Evolutionary conservation across 371 early-diverging fungal genomes (phyloP).

Genomic region (Mortierella polycephala): DNA sequence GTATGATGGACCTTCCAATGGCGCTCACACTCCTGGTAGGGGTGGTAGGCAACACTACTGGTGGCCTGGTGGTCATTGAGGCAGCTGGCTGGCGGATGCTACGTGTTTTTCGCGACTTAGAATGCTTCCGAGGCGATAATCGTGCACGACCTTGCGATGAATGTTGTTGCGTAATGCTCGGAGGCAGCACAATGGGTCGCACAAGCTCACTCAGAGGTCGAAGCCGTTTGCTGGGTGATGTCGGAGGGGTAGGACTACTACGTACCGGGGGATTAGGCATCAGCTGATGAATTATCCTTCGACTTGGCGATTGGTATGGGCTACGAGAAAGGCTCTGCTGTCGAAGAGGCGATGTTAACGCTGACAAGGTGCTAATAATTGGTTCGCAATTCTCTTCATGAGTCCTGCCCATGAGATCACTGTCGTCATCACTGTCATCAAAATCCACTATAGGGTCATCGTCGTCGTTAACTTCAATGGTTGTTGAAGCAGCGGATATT

Average conservation of each 20-base stretch:
- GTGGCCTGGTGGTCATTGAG: not conserved
- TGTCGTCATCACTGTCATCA: constrained; percentile 14
- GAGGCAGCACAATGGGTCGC: constrained; percentile 3
- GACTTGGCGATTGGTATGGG: not conserved
- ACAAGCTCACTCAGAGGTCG: constrained; percentile 26
- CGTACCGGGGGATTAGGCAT: not conserved
- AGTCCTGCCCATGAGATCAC: not conserved
- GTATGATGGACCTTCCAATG: not conserved
- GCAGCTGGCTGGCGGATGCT: not conserved
- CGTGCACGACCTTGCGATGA: constrained; percentile 5
- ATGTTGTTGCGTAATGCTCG: not conserved
- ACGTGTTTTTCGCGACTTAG: not conserved
- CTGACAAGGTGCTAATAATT: no score
- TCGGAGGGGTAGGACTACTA: not conserved
- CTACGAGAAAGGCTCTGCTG: no score
- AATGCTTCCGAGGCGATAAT: not conserved
- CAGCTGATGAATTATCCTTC: not conserved
- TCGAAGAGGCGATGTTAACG: no score
- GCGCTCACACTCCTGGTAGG: not conserved
- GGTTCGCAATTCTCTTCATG: not conserved
- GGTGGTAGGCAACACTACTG: not conserved
- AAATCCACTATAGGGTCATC: constrained; percentile 35
- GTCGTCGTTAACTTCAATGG: not conserved
- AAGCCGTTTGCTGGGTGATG: constrained; percentile 18
- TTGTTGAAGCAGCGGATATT: not conserved